These are phyloP conservation scores for Cystobasidiopsis lactophilus DNA, from an alignment of 768 basidiomycete genomes.

Conservation along the genomic window DNA sequence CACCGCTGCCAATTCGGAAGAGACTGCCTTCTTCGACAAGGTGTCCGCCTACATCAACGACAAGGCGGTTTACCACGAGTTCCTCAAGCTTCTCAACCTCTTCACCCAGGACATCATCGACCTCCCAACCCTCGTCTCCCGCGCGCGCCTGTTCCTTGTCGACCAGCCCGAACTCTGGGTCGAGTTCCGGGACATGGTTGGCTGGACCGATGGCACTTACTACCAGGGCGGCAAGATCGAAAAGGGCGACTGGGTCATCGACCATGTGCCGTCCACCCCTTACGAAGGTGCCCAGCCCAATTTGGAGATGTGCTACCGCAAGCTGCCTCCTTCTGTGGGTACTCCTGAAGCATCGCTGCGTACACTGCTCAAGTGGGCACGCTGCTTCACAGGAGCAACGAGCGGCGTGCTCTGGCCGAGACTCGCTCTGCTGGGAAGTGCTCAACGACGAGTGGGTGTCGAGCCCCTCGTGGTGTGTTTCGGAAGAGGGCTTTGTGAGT, in stretches of 20 bases:
- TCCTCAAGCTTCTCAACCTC: slow-evolving; percentile 73
- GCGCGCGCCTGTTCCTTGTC: slow-evolving; percentile 55
- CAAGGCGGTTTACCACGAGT: slow-evolving; percentile 42
- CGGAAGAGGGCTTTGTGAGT: slow-evolving; percentile 60
- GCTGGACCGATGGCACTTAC: slow-evolving; percentile 28
- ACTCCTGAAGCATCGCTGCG: neutral
- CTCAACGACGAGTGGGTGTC: slow-evolving; percentile 97
- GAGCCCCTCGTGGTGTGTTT: slow-evolving; percentile 94
- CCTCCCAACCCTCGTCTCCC: slow-evolving; percentile 52
- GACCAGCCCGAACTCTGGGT: slow-evolving; percentile 37
- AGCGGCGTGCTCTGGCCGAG: slow-evolving; percentile 79
- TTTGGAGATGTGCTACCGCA: slow-evolving; percentile 46
- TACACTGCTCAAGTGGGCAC: too few relatives aligned
- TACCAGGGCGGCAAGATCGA: slow-evolving; percentile 11
- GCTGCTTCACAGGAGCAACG: slow-evolving; percentile 45
- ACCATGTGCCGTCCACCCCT: slow-evolving; percentile 26
- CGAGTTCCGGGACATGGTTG: slow-evolving; percentile 61
- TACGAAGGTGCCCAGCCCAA: neutral
- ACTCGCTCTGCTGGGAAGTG: slow-evolving; percentile 81
- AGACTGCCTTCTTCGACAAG: slow-evolving; percentile 80
- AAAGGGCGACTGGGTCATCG: slow-evolving; percentile 31
- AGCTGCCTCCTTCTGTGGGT: slow-evolving; percentile 66
- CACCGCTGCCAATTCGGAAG: slow-evolving; percentile 30
- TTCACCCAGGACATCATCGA: slow-evolving; percentile 87
- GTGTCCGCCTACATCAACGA: slow-evolving; percentile 36